Base-by-base conservation (phyloP, 2,329 filamentous ascomycete genomes). In the Colletotrichum spaethianum region DNA sequence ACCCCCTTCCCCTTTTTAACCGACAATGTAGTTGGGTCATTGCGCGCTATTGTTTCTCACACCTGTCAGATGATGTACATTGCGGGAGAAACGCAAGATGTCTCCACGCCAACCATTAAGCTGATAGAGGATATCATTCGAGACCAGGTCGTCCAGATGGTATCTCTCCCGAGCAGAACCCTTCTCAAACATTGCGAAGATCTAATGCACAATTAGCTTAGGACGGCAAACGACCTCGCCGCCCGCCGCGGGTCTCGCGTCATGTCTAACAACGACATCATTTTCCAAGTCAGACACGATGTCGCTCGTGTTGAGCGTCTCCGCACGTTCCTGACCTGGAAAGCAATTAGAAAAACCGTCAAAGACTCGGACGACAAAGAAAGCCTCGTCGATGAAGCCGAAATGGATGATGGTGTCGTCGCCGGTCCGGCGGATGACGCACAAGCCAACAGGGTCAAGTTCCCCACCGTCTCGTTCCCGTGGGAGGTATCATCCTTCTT, bases 211-310 rank as follows among this genome's bases (percentile, higher is more conserved):
- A n/a, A 33, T 36, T 7, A 77, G 76, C 28, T 77, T 4, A 57
- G 42, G 26, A 66, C 69, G 4, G 76, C 76, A 23, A 53, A 67
- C 23, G 69, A 74, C 2, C 72, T 78, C 9, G 75, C 76, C 20
- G 48, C 52, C 44, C 76, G 74, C n/a, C 74, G 76, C 16, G 74
- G 76, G 26, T 64, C 73, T 14, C 60, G 74, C 36, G 55, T 64
- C 5, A 74, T 78, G 63, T 74, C 76, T 18, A 73, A 69, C 23
- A 67, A 74, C 62, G 76, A 77, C 67, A 36, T 77, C 36, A 74
- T 78, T 48, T 78, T 78, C 65, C 74, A 77, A 23, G 46, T 77
- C 20, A 74, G 76, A 16, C 75, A 78, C 64, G 73, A 77, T 69
- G 56, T 63, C 3, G 69, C 68, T 7, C 72, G 76, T 5, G 62